Percentiles rank a stretch among this genome's conserved stretches.
phyloP scores from a whole-genome alignment of 768 basidiomycete species.

The Pisolithus microcarpus region DNA sequence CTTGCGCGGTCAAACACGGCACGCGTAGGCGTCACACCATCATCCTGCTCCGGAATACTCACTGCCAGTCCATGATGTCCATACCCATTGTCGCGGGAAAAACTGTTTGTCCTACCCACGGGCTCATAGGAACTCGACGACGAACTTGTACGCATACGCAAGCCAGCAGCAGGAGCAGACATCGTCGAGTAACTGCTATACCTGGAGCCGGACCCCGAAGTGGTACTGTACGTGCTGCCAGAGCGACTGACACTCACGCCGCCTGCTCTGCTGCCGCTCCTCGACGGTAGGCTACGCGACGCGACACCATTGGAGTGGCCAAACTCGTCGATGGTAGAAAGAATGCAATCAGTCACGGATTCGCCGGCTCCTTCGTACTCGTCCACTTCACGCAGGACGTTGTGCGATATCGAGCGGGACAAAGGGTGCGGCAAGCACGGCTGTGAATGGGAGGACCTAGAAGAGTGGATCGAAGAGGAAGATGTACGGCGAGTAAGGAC shows the following conservation, averaged over 20 bases:
- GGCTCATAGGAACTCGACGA: conserved; percentile 13
- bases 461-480: conserved; percentile 32
- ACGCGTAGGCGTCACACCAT: conserved; percentile 25
- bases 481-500: conserved; percentile 44
- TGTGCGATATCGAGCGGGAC: conserved; percentile 23
- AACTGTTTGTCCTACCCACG: conserved; percentile 9
- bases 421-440: conserved; percentile 11
- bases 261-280: not conserved
- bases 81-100: not conserved
- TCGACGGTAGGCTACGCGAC: not conserved
- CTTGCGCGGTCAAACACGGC: conserved; percentile 22
- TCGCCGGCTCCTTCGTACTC: conserved; percentile 8
- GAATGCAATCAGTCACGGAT: not conserved
- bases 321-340: not conserved
- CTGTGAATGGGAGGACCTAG: conserved; percentile 12
- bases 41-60: conserved; percentile 24
- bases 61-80: conserved; percentile 15
- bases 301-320: not conserved
- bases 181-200: conserved; percentile 1
- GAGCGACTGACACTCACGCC: not conserved
- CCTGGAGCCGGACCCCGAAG: not conserved
- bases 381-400: conserved; percentile 24
- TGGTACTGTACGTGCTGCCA: not conserved
- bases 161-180: not conserved
- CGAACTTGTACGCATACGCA: conserved; percentile 4